A percentile compares a stretch with the other conserved stretches of the same genome.
phyloP scores from a whole-genome alignment of 2,329 filamentous ascomycete species.

The Fusarium sp. region DNA sequence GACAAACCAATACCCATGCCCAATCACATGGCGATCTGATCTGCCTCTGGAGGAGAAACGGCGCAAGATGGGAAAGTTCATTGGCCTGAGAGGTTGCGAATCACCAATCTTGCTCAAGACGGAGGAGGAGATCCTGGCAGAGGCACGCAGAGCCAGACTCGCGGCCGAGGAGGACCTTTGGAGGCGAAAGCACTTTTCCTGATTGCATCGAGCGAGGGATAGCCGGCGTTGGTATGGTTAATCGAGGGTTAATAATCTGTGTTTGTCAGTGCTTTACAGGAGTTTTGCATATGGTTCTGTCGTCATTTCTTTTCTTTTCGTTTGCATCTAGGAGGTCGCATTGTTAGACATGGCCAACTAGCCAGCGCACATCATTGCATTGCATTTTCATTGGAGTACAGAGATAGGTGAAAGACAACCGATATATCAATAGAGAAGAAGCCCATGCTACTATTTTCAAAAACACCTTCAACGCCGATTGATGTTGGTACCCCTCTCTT shows the following conservation, averaged over 20 bases:
- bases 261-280: slow-evolving; percentile 5
- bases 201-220: slow-evolving; percentile 4
- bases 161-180: slow-evolving; percentile 60
- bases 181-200: slow-evolving; percentile 58
- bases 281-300: slow-evolving; percentile 14
- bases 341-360: slow-evolving; percentile 30
- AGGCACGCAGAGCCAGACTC: slow-evolving; percentile 54
- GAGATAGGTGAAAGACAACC: slow-evolving; percentile 6
- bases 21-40: slow-evolving; percentile 69
- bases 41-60: slow-evolving; percentile 74
- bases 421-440: slow-evolving; percentile 39
- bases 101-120: slow-evolving; percentile 53
- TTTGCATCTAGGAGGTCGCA: slow-evolving; percentile 33
- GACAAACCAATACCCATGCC: slow-evolving; percentile 72
- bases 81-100: slow-evolving; percentile 72
- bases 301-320: slow-evolving; percentile 1
- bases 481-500: slow-evolving; percentile 10
- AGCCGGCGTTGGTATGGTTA: slow-evolving; percentile 9
- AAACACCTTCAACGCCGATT: slow-evolving; percentile 28
- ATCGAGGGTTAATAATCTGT: slow-evolving; percentile 10
- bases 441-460: slow-evolving; percentile 37
- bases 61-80: slow-evolving; percentile 77
- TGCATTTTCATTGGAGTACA: slow-evolving; percentile 42
- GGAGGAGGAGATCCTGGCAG: slow-evolving; percentile 61
- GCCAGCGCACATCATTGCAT: slow-evolving; percentile 41